Base-by-base conservation (phyloP, 257 asterid species). In the Craterostigma plantagineum region DNA sequence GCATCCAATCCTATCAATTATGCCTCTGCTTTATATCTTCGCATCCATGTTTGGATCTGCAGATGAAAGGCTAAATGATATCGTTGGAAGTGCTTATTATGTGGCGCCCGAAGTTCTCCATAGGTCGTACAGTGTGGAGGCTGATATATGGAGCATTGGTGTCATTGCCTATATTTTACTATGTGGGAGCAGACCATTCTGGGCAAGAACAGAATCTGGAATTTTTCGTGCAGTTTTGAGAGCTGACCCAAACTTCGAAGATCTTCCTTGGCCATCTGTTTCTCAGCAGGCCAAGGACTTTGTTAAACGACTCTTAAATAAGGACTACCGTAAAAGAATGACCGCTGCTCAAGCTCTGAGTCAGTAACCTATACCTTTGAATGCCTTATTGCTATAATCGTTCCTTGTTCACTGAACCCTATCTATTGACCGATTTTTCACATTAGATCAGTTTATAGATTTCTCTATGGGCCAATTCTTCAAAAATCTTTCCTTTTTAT, bases 41-140 rank as follows among this genome's bases (percentile, higher is more conserved):
- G 46, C 11, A 15, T 5, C 8, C 7, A 8, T 35, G 5, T 58
- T 42, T 43, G 33, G 44, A n/a, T 35, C 16, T 38, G 42, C 78
- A 87, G 98, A 82, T 61, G 92, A 76, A 65, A 79, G 98, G 46
- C 77, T 87, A 50, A 87, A 87, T 54, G 98, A 87, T 66, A 87
- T 87, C 55, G 97, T 87, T 53, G 97, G 97, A 58, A 86, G 97
- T 66, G 97, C 97, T 35, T 86, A 86, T 55, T 87, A 87, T 53
- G 98, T 87, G 60, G 98, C 98, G 52, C 98, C 95, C 11, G 98
- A 87, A 67, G 95, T 82, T 52, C 95, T 87, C 16, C 98, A 87
- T 52, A 71, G 95, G 60, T 82, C 98, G 16, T 87, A 87, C 61
- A 83, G 94, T 57, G 71, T 72, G 58, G 98, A 87, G 63, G 98